Base-by-base conservation (phyloP, 176 grass and related monocot species). In the Triticum dicoccoides region DNA sequence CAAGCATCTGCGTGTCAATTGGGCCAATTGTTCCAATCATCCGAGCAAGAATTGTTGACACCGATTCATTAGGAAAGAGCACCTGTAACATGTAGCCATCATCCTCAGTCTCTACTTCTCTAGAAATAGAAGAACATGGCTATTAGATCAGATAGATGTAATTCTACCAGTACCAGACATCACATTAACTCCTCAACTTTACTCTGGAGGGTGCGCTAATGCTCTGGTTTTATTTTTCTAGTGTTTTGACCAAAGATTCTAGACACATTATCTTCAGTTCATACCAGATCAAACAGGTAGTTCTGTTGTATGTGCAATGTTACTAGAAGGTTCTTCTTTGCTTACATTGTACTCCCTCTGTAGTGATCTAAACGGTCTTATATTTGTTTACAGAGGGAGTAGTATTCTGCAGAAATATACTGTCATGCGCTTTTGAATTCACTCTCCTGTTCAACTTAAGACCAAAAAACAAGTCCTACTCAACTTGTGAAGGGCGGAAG, bases 1-100 rank as follows among this genome's bases (percentile, higher is more conserved):
- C 82, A 94, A 98, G 97, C 94, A 98, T 96, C 81, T 98, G 90
- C 77, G 65, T 91, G 82, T 98, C 92, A 91, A 98, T 96, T 64
- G 89, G 88, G 86, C 90, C 94, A 85, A 98, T 84, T 86, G 86
- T 98, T 69, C 97, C 97, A 8, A 98, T 94, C 74, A 98, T 94
- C n/a, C 92, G 90, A 73, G 94, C 97, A 89, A 98, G 97, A 88
- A 98, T 98, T 63, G 92, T 91, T 58, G 86, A 69, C 54, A 96
- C 87, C 33, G 97, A 92, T 78, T 93, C 92, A 90, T 98, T 96
- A 77, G 97, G 92, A 92, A 98, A 98, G 47, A 98, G 86, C 70
- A 98, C 94, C 97, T 98, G 86, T 88, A 49, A 80, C 63, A 81
- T 92, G 63, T 84, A 77, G 42, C 80, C 74, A 82, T 18, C 37